Evolutionary conservation across 2,329 filamentous ascomycete species (phyloP), one percentile per base, ranked within the genome.

Genomic region (Alternaria ethzedia): DNA sequence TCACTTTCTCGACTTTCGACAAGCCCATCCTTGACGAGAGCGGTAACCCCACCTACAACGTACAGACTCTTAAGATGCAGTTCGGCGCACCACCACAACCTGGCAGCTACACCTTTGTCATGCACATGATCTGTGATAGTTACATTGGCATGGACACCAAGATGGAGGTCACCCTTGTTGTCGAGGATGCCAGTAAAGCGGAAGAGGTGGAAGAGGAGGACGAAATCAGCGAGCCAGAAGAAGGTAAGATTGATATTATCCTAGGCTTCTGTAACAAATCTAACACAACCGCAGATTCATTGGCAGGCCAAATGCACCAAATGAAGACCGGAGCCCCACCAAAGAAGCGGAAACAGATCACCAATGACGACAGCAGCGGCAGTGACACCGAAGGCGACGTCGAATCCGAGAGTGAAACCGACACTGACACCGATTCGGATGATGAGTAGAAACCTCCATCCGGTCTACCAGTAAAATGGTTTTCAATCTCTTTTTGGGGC

Each of bases 221-320:
- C 74, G 96, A 99, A 63, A 99, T 99, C 70, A 97, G 93, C 78
- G 96, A 99, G 80, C 96, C 96, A 36, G 96, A 98, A 68, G 96
- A 99, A 85, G 96, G 96, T 97, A 86, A 85, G 90, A 28, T 20
- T 26, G 17, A 21, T 30, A 2, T n/a, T 45, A 59, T 41, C 1
- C 4, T 0, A 41, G 4, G n/a, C 36, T 55, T 26, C 44, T 60
- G 44, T 41, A 17, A 3, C 36, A 41, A 17, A 10, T 61, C 74
- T 81, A 69, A 81, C 64, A 45, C 54, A 23, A 61, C 57, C 64
- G 73, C 59, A 96, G 93, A 97, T 82, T 94, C 93, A 2, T 86
- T 97, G 70, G 94, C 94, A 52, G 94, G 94, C 64, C 93, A 97
- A 81, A 96, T 97, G 92, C 90, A 90, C 66, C 91, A 91, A 12